A percentile compares a stretch with the other conserved stretches of the same genome.
These are phyloP conservation scores for Mycena galericulata DNA, from an alignment of 768 basidiomycete genomes.

Conservation along the genomic window DNA sequence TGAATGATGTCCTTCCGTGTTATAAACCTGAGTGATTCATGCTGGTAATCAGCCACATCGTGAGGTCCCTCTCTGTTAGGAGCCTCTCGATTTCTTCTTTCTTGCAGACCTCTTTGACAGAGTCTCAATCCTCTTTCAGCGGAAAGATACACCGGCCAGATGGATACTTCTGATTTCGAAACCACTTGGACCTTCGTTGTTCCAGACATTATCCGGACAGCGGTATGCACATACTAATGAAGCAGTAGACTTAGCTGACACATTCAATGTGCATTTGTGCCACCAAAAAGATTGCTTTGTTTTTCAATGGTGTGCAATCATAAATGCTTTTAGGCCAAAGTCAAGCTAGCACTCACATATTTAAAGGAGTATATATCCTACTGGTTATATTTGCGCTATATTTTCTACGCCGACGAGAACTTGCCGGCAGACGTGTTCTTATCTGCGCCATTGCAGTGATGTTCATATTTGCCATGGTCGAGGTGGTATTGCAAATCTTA, in stretches of 20 bases:
- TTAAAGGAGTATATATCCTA: neutral
- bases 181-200: neutral
- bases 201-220: neutral
- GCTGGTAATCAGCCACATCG: too few relatives aligned
- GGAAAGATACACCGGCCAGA: too few relatives aligned
- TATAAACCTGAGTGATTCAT: too few relatives aligned
- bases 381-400: neutral
- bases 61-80: too few relatives aligned
- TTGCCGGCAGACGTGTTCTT: neutral
- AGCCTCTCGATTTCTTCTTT: too few relatives aligned
- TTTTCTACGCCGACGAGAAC: neutral
- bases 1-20: too few relatives aligned
- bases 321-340: neutral
- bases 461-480: neutral
- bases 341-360: neutral
- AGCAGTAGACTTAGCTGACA: too few relatives aligned
- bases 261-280: too few relatives aligned
- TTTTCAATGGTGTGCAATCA: neutral
- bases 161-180: neutral
- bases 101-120: too few relatives aligned
- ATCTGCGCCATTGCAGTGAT: neutral
- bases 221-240: neutral
- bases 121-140: too few relatives aligned
- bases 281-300: slow-evolving; percentile 2
- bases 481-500: slow-evolving; percentile 4